Base-by-base conservation (phyloP, 805 yeast species). In the Yarrowia keelungensis region DNA sequence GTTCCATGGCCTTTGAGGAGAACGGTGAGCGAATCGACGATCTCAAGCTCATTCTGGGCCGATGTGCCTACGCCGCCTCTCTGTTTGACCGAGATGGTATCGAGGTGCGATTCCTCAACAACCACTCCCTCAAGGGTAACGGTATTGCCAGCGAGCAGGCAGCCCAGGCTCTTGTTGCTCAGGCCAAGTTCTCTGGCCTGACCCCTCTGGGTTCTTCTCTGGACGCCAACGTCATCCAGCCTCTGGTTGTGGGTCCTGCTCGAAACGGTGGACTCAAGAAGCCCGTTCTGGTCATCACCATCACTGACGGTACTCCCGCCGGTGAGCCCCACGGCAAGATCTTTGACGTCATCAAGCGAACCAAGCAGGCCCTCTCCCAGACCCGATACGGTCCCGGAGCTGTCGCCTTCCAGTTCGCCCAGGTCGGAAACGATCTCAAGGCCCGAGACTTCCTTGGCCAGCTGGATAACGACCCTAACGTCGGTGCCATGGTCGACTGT, bases 301-400 rank as follows among this genome's bases (percentile, higher is more conserved):
- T 76, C 67, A 76, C 78, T 16, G 78, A 76, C 50, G 78, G 78
- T 14, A 72, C 71, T 59, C 78, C 78, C 12, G 76, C 77, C 10
- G 78, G 77, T n/a, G 78, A 76, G 64, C 69, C 71, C 38, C 45
- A 71, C 45, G 68, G 54, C 46, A 69, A 72, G 46, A 67, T 76
- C 15, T 72, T 72, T 67, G 68, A 71, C 26, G 75, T 70, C 15
- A 72, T 76, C 68, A 68, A 69, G 51, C 70, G 69, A 22, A 72
- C 78, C 42, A 75, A 75, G 70, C 49, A 65, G 19, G 65, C 71
- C 14, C 69, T 75, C 12, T 35, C 65, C 3, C 71, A 69, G 56
- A 70, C 73, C 43, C 67, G 74, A 12, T 75, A 69, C 64, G 76
- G 78, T 2, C 73, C 77, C 3, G 75, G 74, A 8, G 73, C 78